Base-by-base conservation (phyloP, 345 rosid species). In the Eucalyptus cloeziana region DNA sequence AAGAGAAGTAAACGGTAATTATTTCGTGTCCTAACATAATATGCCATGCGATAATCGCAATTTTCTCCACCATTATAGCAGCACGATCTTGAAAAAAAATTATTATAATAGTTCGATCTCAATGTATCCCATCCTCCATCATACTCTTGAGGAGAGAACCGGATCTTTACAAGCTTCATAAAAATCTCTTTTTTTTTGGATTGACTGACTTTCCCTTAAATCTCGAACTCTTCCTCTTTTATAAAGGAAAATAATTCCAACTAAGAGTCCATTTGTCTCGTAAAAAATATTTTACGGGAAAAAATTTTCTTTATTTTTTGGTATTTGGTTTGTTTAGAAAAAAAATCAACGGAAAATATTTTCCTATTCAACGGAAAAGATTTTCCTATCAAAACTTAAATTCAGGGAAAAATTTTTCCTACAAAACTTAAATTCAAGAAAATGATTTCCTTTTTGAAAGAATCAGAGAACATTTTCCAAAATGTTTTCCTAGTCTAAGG, bases 271-370 rank as follows among this genome's bases (percentile, higher is more conserved):
- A 17, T 51, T 17, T 17, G 22, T 51, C 17, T 51, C 2, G 8
- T 7, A 7, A 6, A 51, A 17, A 51, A 51, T 17, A 51, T 7
- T 51, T 51, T 51, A 0, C 0, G 2, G 0, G 4, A 51, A 51
- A 51, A 51, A 0, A 0, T 51, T 6, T 51, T 51, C 3, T 1
- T 51, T 16, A 16, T 51, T 6, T 50, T 50, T 0, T 16, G 3
- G 21, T 8, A 51, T 16, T 51, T 51, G 22, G 22, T 51, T 51
- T 4, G 0, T 51, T 51, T 16, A 51, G 21, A 51, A 51, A 51
- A 51, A 17, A 51, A 51, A 51, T 51, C 9, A 51, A 17, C 1
- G 0, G 8, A 17, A 51, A 51, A 51, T 51, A 16, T 51, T 51
- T 51, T 51, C 52, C 54, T 50, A 15, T 1, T 6, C 8, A 50